phyloP scores from a whole-genome alignment of 306 rosid species.

The Argentina anserina region DNA sequence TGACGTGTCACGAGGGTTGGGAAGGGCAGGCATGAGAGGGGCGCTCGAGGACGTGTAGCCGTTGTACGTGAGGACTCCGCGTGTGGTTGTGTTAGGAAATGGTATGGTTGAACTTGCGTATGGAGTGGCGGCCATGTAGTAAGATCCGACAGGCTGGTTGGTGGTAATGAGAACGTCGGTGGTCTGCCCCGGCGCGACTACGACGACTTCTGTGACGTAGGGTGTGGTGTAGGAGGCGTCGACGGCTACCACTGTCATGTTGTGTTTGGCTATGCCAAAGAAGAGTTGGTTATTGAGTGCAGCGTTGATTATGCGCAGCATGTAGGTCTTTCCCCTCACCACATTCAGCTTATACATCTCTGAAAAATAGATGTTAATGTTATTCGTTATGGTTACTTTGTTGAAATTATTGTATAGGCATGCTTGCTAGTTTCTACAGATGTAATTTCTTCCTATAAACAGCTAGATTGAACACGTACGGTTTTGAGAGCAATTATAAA shows the following conservation, averaged over 20 bases:
- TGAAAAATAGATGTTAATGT: background rate
- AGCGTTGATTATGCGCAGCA: slow-evolving; percentile 58
- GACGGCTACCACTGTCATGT: slow-evolving; percentile 50
- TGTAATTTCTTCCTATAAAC: too few species aligned
- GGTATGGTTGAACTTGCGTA: background rate
- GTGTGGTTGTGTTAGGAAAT: slow-evolving; percentile 22
- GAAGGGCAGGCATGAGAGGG: slow-evolving; percentile 47
- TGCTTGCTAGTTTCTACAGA: too few species aligned
- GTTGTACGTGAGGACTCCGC: slow-evolving; percentile 40
- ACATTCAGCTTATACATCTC: slow-evolving; percentile 37
- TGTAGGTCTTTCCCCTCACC: slow-evolving; percentile 44
- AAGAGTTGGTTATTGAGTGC: slow-evolving; percentile 61
- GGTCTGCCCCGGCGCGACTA: slow-evolving; percentile 58
- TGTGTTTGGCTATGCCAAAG: slow-evolving; percentile 63
- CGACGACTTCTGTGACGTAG: slow-evolving; percentile 40
- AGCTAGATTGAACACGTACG: too few species aligned
- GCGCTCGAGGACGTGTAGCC: background rate
- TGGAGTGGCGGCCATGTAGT: slow-evolving; percentile 57
- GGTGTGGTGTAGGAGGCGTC: slow-evolving; percentile 55
- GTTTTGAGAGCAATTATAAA: slow-evolving; percentile 42
- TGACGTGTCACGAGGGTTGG: slow-evolving; percentile 35
- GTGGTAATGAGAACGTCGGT: slow-evolving; percentile 45
- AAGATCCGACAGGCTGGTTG: slow-evolving; percentile 38
- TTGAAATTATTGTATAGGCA: background rate
- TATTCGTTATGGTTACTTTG: background rate